Conservation (phyloP, 2,329 filamentous ascomycete genomes). For the Phialemonium atrogriseum region DNA sequence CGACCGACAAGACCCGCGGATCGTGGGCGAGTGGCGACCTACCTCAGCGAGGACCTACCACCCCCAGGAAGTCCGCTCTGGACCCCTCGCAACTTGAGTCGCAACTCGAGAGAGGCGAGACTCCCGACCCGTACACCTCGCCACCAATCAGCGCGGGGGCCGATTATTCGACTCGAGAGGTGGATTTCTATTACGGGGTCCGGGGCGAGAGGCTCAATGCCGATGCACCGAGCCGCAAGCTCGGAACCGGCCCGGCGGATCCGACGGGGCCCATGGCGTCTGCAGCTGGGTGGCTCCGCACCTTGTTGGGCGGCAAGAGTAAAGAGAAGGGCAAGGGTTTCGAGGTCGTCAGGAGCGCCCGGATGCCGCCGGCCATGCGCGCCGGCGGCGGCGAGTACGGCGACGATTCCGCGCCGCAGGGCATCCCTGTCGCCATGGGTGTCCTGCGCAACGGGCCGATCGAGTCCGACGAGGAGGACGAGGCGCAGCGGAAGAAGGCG, state of each 20-base stretch:
- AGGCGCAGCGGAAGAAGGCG: slow-evolving; percentile 23
- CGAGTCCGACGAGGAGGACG: slow-evolving; percentile 53
- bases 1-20: slow-evolving; percentile 23
- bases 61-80: slow-evolving; percentile 16
- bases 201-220: slow-evolving; percentile 81
- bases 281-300: slow-evolving; percentile 82
- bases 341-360: slow-evolving; percentile 84
- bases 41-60: slow-evolving; percentile 26
- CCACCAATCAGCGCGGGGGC: slow-evolving; percentile 50
- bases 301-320: slow-evolving; percentile 70
- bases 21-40: slow-evolving; percentile 29
- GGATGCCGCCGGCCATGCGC: slow-evolving; percentile 72
- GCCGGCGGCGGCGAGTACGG: slow-evolving; percentile 46
- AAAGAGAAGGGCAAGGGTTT: slow-evolving; percentile 97
- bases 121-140: slow-evolving; percentile 32
- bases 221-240: slow-evolving; percentile 69
- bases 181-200: slow-evolving; percentile 94
- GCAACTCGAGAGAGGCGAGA: slow-evolving; percentile 32
- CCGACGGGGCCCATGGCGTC: slow-evolving; percentile 86
- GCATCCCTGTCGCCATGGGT: slow-evolving; percentile 56
- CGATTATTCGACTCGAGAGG: slow-evolving; percentile 89
- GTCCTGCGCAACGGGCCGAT: slow-evolving; percentile 52
- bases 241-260: slow-evolving; percentile 91
- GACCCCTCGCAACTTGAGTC: slow-evolving; percentile 33
- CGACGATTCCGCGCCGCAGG: slow-evolving; percentile 59